Evolutionary conservation across 768 basidiomycete species (phyloP), one percentile per base, ranked within the genome.

Genomic region (Suillus tomentosus): DNA sequence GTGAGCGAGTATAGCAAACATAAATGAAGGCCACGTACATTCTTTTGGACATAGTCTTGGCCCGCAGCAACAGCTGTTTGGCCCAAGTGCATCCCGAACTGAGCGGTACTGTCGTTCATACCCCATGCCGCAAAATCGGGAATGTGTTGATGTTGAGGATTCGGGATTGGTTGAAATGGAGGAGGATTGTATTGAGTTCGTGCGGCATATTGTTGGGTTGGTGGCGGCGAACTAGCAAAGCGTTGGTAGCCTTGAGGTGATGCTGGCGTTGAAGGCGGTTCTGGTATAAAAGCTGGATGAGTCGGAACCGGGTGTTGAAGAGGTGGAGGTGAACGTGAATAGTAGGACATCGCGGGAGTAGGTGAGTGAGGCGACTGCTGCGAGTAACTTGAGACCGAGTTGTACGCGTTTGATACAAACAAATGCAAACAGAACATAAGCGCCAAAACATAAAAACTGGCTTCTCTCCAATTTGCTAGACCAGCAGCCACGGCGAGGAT

Each of bases 81-180:
- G 4, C 96, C 96, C 37, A 99, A 86, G 75, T 98, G 96, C 86
- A 99, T 93, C 24, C 96, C 94, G 73, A 99, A 89, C 75, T 96
- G 91, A 0, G 97, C 93, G 2, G 97, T 98, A 11, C 94, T 88
- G 71, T 93, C 93, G 75, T 97, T 90, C 77, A 99, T 83, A 0
- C 92, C 91, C 91, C 91, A 93, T 15, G 89, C 87, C 11, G 82
- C 82, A 68, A 90, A 90, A 40, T 76, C 79, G 10, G 80, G 74
- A 15, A 73, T 66, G 3, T 74, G 75, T 40, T 77, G 76, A 63
- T 79, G 73, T 71, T 77, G 36, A 71, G 74, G 62, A 74, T 77
- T 39, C 74, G 79, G 61, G 80, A 79, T 40, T 79, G 77, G 63
- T 84, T 82, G 83, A 65, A 83, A 84, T 0, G 83, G 84, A 9